These are phyloP conservation scores for Quercus phellos DNA, from an alignment of 331 rosid species.

Conservation along the genomic window DNA sequence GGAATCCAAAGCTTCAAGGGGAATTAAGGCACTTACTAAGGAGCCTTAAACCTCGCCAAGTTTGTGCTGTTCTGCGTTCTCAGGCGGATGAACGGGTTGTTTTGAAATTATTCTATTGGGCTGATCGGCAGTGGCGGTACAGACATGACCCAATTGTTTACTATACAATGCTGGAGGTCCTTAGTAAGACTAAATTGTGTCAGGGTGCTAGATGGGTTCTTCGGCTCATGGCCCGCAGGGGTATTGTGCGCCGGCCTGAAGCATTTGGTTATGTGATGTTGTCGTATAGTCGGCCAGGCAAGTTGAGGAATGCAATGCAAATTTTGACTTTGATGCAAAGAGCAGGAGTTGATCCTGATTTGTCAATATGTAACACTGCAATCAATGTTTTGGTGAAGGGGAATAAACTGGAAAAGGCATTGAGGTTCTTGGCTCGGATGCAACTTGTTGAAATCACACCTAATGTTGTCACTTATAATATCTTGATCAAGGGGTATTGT, in stretches of 20 bases:
- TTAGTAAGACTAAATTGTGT: constrained; percentile 79
- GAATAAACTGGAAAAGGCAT: constrained; percentile 52
- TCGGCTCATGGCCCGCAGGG: constrained; percentile 62
- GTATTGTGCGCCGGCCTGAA: constrained; percentile 44
- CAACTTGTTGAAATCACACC: constrained; percentile 59
- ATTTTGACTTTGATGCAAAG: constrained; percentile 83
- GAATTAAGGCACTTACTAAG: constrained; percentile 59
- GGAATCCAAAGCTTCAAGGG: constrained; percentile 68
- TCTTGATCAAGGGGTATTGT: constrained; percentile 84
- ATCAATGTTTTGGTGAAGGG: constrained; percentile 68
- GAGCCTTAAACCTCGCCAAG: constrained; percentile 71
- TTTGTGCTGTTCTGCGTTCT: constrained; percentile 72
- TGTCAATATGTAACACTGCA: constrained; percentile 70
- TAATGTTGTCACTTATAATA: constrained; percentile 59
- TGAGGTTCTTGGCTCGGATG: constrained; percentile 62
- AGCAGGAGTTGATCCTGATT: constrained; percentile 69
- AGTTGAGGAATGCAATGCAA: constrained; percentile 55
- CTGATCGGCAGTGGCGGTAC: constrained; percentile 83
- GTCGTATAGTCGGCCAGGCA: constrained; percentile 70
- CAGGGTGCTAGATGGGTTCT: constrained; percentile 76
- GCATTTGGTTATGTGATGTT: constrained; percentile 76
- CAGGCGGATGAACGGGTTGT: constrained; percentile 73
- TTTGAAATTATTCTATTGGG: constrained; percentile 77
- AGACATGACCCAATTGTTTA: constrained; percentile 51
- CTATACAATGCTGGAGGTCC: constrained; percentile 65